These are phyloP conservation scores for Eucalyptus lansdowneana DNA, from an alignment of 345 rosid species.

Conservation along the genomic window DNA sequence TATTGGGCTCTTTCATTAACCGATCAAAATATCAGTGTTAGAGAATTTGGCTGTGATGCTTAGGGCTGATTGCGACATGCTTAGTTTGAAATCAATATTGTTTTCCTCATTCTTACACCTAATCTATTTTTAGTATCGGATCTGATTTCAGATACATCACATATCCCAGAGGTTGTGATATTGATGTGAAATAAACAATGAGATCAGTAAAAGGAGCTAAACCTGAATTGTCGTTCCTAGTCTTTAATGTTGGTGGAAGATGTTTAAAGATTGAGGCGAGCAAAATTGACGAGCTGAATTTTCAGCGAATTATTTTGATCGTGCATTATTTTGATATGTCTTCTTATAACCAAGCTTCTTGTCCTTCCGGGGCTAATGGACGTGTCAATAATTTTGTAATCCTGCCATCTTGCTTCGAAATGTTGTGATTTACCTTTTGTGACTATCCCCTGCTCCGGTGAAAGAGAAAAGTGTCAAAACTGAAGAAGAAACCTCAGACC, in stretches of 20 bases:
- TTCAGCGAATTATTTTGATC: neutral
- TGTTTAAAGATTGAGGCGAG: neutral
- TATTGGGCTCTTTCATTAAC: no score
- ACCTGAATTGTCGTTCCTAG: neutral
- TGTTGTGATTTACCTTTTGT: neutral
- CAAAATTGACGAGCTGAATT: neutral
- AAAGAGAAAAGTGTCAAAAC: neutral
- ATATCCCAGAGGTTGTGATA: neutral
- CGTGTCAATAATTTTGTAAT: neutral
- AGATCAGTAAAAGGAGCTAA: neutral
- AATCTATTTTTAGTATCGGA: neutral
- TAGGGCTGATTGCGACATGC: neutral
- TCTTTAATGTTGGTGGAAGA: neutral
- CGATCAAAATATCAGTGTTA: no score
- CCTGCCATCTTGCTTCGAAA: neutral
- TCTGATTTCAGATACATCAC: neutral
- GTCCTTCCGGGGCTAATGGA: neutral
- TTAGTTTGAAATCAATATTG: neutral
- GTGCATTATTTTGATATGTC: neutral
- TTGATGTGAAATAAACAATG: neutral
- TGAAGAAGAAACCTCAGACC: constrained; percentile 18
- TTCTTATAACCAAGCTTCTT: neutral
- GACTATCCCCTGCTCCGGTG: neutral
- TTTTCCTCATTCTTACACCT: neutral
- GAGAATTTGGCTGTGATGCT: neutral